phyloP scores from a whole-genome alignment of 139 green algal species.

The Auxenochlorella pyrenoidosa region DNA sequence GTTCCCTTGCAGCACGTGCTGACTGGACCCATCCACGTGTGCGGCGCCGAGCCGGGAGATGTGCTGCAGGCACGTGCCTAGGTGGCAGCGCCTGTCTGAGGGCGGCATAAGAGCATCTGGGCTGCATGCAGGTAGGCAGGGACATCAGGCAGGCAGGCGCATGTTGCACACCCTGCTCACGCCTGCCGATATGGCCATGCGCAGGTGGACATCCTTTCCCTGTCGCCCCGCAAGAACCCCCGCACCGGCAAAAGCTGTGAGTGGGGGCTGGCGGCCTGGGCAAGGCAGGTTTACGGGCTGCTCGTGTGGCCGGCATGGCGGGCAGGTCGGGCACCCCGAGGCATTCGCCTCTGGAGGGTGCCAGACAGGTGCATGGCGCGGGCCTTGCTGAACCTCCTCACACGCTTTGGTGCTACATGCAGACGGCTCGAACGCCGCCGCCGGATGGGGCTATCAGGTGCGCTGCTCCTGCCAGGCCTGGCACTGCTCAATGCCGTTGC shows the following conservation, averaged over 20 bases:
- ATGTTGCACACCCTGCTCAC: background rate
- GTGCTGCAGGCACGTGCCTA: slow-evolving; percentile 51
- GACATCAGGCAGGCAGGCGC: too few species aligned
- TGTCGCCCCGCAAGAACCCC: slow-evolving; percentile 66
- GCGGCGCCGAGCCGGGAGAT: slow-evolving; percentile 61
- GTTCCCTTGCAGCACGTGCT: slow-evolving; percentile 54
- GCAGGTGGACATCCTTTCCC: slow-evolving; percentile 67
- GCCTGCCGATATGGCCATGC: background rate
- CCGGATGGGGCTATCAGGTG: slow-evolving; percentile 42
- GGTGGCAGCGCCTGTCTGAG: background rate
- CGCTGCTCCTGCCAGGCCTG: too few species aligned
- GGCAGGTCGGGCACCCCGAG: too few species aligned
- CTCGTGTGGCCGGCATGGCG: too few species aligned
- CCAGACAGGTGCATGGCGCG: too few species aligned
- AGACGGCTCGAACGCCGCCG: slow-evolving; percentile 63
- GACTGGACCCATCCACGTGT: slow-evolving; percentile 67
- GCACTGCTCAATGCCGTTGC: too few species aligned
- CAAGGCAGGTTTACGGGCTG: background rate
- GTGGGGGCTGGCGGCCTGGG: background rate
- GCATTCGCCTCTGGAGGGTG: too few species aligned
- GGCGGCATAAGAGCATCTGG: background rate
- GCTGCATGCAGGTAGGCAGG: background rate
- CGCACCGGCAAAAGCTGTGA: slow-evolving; percentile 57
- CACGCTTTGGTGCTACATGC: background rate
- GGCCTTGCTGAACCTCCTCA: background rate